Percentiles rank a stretch among this genome's conserved stretches.
Evolutionary conservation across 768 basidiomycete genomes (phyloP).

Genomic region (Candolleomyces eurysporus): DNA sequence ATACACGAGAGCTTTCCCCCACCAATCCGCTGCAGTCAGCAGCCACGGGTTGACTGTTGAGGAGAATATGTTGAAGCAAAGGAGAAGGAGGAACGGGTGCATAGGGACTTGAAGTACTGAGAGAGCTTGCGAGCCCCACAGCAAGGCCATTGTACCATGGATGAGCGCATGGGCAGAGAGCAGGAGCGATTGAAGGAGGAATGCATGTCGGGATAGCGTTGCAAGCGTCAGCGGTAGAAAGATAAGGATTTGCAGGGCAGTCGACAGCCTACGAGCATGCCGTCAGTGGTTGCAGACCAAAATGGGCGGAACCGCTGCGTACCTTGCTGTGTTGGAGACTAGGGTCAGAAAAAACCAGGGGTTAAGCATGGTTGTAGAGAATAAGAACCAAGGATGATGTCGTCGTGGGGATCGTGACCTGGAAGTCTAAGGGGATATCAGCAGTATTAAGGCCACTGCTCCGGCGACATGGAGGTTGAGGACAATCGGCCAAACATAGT

Average conservation of each 20-base stretch:
- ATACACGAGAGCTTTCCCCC: slow-evolving; percentile 69
- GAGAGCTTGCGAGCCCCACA: slow-evolving; percentile 70
- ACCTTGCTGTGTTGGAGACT: slow-evolving; percentile 64
- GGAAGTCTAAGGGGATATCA: background rate
- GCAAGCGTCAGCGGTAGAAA: slow-evolving; percentile 84
- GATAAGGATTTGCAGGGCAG: slow-evolving; percentile 76
- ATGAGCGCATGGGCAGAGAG: slow-evolving; percentile 74
- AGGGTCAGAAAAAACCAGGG: slow-evolving; percentile 69
- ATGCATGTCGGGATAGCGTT: slow-evolving; percentile 76
- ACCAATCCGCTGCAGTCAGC: slow-evolving; percentile 57
- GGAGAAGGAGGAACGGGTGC: slow-evolving; percentile 82
- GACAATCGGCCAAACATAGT: background rate
- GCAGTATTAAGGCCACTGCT: slow-evolving; percentile 1
- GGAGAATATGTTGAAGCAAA: slow-evolving; percentile 84
- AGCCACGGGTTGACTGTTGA: slow-evolving; percentile 59
- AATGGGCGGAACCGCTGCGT: background rate
- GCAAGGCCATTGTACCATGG: slow-evolving; percentile 73
- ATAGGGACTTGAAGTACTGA: slow-evolving; percentile 82
- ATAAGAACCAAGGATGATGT: background rate
- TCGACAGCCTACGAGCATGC: slow-evolving; percentile 54
- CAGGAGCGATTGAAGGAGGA: slow-evolving; percentile 77
- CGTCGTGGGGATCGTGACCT: background rate
- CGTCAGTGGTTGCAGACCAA: slow-evolving; percentile 1
- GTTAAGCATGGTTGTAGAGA: slow-evolving; percentile 36
- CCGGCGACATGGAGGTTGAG: background rate